A percentile compares a stretch with the other conserved stretches of the same genome.
Evolutionary conservation across 495 filamentous ascomycete genomes (phyloP).

Genomic region (Penicillium crystallinum): DNA sequence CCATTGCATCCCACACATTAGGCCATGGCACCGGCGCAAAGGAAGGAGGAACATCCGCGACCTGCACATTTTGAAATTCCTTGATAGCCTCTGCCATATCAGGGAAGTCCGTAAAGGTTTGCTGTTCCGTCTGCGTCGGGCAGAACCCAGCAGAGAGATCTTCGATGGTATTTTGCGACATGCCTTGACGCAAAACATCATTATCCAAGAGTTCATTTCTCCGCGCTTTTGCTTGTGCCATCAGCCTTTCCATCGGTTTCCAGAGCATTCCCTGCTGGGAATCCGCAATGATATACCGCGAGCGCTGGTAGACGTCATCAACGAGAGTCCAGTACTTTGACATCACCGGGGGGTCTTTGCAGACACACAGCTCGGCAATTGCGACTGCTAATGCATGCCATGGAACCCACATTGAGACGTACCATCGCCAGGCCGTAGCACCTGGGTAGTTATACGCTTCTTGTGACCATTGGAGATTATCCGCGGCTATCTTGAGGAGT

Average conservation of each 20-base stretch:
- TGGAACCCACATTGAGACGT: slow-evolving; percentile 36
- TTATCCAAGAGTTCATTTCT: slow-evolving; percentile 18
- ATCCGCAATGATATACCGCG: slow-evolving; percentile 47
- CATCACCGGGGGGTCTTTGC: slow-evolving; percentile 54
- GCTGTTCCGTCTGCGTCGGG: background rate
- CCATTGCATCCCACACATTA: slow-evolving; percentile 31
- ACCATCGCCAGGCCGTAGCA: slow-evolving; percentile 34
- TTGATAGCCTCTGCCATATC: background rate
- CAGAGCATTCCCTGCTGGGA: slow-evolving; percentile 58
- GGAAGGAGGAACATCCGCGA: background rate
- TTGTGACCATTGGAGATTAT: slow-evolving; percentile 24
- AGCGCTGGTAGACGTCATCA: slow-evolving; percentile 50
- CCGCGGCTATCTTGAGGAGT: slow-evolving; percentile 27
- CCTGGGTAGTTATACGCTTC: slow-evolving; percentile 21
- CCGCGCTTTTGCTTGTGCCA: slow-evolving; percentile 34
- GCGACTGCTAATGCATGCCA: slow-evolving; percentile 46
- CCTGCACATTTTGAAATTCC: background rate
- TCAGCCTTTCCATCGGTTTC: slow-evolving; percentile 65
- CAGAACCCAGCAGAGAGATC: background rate
- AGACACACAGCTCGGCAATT: slow-evolving; percentile 67
- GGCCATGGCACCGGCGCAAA: slow-evolving; percentile 20
- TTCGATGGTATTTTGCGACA: background rate
- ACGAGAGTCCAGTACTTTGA: slow-evolving; percentile 71
- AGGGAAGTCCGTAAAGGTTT: background rate
- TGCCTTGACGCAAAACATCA: background rate